Percentiles rank a stretch among this genome's conserved stretches.
These are phyloP conservation scores for Clathrospora elynae DNA, from an alignment of 2,329 filamentous ascomycete genomes.

Conservation along the genomic window DNA sequence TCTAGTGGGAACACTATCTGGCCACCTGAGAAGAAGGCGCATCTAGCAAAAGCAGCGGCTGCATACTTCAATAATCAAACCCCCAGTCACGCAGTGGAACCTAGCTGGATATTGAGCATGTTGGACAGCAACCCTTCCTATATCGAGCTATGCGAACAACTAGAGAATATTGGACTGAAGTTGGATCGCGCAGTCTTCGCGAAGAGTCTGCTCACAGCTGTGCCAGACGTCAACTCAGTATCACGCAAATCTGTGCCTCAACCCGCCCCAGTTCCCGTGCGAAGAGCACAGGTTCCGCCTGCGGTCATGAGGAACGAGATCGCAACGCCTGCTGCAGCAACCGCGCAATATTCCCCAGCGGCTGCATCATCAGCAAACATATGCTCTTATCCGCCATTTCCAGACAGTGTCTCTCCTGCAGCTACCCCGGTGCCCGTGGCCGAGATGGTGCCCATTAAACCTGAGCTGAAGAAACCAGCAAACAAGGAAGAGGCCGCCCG, in stretches of 20 bases:
- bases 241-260: conserved; percentile 26
- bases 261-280: conserved; percentile 12
- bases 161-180: conserved; percentile 57
- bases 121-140: conserved; percentile 62
- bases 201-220: conserved; percentile 54
- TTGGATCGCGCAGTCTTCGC: conserved; percentile 61
- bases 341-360: conserved; percentile 20
- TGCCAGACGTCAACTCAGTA: conserved; percentile 50
- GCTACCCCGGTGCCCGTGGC: conserved; percentile 33
- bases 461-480: conserved; percentile 42
- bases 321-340: conserved; percentile 23
- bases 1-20: conserved; percentile 51
- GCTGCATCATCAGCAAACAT: conserved; percentile 19
- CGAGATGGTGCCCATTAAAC: conserved; percentile 39
- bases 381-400: conserved; percentile 22
- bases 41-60: conserved; percentile 57
- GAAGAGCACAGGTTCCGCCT: conserved; percentile 24
- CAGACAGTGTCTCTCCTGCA: conserved; percentile 19
- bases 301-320: conserved; percentile 30
- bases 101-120: conserved; percentile 52
- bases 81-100: conserved; percentile 43
- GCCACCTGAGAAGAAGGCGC: conserved; percentile 57
- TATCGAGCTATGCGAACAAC: conserved; percentile 58
- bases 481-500: conserved; percentile 62
- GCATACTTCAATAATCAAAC: conserved; percentile 56